Conservation (phyloP, 1,284 basidiomycete genomes). For the Papiliotrema fonsecae region DNA sequence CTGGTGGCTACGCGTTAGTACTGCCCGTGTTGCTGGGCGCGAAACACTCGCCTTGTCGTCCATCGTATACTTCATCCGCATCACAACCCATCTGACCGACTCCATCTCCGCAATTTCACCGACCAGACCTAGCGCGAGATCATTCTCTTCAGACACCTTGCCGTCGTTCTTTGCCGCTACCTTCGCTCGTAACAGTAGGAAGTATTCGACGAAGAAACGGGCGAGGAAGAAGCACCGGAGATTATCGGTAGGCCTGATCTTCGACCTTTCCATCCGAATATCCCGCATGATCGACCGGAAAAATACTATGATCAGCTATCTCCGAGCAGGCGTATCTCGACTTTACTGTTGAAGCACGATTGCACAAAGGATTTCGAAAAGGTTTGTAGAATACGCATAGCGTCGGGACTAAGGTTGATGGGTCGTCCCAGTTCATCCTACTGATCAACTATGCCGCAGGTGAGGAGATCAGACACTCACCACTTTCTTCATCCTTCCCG, state of each 20-base stretch:
- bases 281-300: constrained; percentile 79
- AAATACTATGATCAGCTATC: constrained; percentile 57
- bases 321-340: constrained; percentile 29
- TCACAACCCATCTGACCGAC: constrained; percentile 82
- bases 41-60: constrained; percentile 69
- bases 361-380: constrained; percentile 69
- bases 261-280: constrained; percentile 81
- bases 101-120: constrained; percentile 77
- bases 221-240: constrained; percentile 74
- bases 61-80: constrained; percentile 76
- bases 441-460: neutral
- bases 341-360: constrained; percentile 73
- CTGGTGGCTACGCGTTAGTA: constrained; percentile 60
- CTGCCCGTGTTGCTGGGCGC: neutral
- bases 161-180: constrained; percentile 29
- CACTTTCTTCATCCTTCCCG: constrained; percentile 57
- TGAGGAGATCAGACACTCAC: constrained; percentile 15
- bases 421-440: constrained; percentile 52
- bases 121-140: constrained; percentile 65
- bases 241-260: constrained; percentile 85
- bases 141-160: constrained; percentile 27
- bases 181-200: constrained; percentile 55
- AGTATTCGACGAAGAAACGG: constrained; percentile 86
- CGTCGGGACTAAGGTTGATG: constrained; percentile 58
- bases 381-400: constrained; percentile 61